phyloP scores from a whole-genome alignment of 352 stramenopile species.

The Phytophthora citricola region DNA sequence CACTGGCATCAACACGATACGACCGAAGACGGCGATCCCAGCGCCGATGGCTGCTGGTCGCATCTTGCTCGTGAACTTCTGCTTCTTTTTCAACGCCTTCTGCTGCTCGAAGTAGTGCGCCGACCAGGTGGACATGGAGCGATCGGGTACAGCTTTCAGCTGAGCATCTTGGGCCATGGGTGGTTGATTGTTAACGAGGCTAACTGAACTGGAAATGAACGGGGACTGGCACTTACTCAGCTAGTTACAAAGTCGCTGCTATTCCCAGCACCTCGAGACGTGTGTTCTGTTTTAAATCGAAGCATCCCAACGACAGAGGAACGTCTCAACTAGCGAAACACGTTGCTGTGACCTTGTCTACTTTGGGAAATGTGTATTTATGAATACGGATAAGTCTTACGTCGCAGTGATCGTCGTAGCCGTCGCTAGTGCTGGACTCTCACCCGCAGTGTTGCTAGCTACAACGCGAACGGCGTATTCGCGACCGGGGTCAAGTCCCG shows the following conservation, averaged over 20 bases:
- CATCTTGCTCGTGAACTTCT: slow-evolving; percentile 29
- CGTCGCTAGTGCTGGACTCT: slow-evolving; percentile 44
- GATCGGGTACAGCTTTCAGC: slow-evolving; percentile 15
- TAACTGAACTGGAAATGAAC: slow-evolving; percentile 15
- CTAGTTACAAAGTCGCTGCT: neutral
- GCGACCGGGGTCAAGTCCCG: slow-evolving; percentile 61
- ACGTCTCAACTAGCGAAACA: no score
- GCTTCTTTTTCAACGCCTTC: slow-evolving; percentile 15
- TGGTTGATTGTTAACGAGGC: neutral
- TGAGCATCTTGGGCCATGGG: slow-evolving; percentile 6
- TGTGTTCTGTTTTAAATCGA: neutral
- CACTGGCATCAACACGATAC: slow-evolving; percentile 36
- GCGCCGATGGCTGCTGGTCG: slow-evolving; percentile 32
- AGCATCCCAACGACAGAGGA: neutral
- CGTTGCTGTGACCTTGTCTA: neutral
- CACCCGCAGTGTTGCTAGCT: slow-evolving; percentile 41
- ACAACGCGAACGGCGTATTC: slow-evolving; percentile 75
- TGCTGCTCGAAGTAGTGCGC: slow-evolving; percentile 33
- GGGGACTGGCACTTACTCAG: neutral
- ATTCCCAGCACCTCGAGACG: slow-evolving; percentile 2
- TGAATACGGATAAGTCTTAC: no score
- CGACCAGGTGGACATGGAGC: slow-evolving; percentile 29
- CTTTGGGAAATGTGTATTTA: no score
- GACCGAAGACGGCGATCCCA: slow-evolving; percentile 27
- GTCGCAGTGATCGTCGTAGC: slow-evolving; percentile 28